Conservation (phyloP, 768 basidiomycete species). For the Boletus rex-veris region DNA sequence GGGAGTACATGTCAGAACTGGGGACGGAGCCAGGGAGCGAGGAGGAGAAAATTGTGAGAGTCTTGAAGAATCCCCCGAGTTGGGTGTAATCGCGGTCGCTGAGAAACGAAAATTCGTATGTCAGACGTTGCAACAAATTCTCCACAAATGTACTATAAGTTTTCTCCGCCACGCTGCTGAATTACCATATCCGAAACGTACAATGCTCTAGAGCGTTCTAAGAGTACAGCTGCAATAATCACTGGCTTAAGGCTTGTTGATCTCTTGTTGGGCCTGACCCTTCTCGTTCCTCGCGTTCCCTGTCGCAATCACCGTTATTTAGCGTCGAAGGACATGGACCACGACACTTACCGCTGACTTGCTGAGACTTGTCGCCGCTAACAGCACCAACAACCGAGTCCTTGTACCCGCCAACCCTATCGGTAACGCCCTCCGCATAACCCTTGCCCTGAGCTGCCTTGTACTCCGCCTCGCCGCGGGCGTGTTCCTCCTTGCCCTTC, state of each 20-base stretch:
- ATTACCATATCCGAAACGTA: conserved; percentile 1
- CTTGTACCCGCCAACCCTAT: conserved; percentile 47
- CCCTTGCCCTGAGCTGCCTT: conserved; percentile 47
- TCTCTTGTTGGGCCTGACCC: conserved; percentile 50
- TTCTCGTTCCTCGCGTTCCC: conserved; percentile 55
- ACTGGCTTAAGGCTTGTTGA: conserved; percentile 38
- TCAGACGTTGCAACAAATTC: no score
- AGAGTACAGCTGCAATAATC: not conserved
- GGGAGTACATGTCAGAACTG: conserved; percentile 85
- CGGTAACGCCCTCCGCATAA: conserved; percentile 46
- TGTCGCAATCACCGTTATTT: conserved; percentile 12
- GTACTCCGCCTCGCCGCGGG: conserved; percentile 44
- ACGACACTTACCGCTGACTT: conserved; percentile 40
- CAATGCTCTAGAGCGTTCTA: not conserved
- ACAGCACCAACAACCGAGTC: conserved; percentile 54
- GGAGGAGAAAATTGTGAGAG: conserved; percentile 61
- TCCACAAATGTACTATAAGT: not conserved
- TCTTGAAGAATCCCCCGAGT: conserved; percentile 58
- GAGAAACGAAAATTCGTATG: not conserved
- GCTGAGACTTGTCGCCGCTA: conserved; percentile 52
- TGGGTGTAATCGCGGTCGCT: conserved; percentile 43
- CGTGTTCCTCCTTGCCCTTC: conserved; percentile 50
- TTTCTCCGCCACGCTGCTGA: not conserved
- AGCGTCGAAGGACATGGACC: rapidly evolving
- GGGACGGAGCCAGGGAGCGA: conserved; percentile 58